Evolutionary conservation across 2,329 filamentous ascomycete genomes (phyloP), one percentile per base, ranked within the genome.

Genomic region (Trichoderma koningiopsis): DNA sequence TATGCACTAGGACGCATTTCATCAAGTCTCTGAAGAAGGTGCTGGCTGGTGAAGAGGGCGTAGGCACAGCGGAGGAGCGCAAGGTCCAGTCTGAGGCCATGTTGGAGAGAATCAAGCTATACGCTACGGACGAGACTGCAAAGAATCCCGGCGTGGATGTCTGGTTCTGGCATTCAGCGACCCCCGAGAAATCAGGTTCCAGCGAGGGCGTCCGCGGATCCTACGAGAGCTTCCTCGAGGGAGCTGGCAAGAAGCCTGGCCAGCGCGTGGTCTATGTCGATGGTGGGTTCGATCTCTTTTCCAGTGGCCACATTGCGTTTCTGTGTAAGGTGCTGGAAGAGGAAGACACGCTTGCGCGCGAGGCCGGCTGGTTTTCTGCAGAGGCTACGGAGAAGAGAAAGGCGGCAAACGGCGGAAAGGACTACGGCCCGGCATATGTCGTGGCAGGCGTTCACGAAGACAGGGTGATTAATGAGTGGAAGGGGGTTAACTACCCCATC

Each of bases 401-500:
- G 70, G 84, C 86, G 43, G 87, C 88, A 71, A 70, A 63, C 47
- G 61, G 71, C 24, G 91, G 91, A 19, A 85, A 85, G 57, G 92
- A 96, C 79, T 97, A 96, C 76, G 85, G 88, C 0, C 93, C 94
- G 0, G 91, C 90, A 7, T 98, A 93, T 78, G 87, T 99, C n/a
- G 88, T 98, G 55, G 94, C 93, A 2, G 96, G 96, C 60, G 90
- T 99, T 29, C 96, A 99, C 80, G 92, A 97, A 76, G 96, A 99
- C 79, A 89, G 91, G 72, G 94, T 97, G 70, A 97, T 99, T 80
- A 99, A 99, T 81, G 85, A 91, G 75, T 96, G 94, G 92, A 98
- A 98, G 82, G 95, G 96, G 43, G 87, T 97, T 75, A 99, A 99
- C 82, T 99, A 97, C 78, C 96, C 96, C 31, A 98, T 99, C 82